Conservation (phyloP, 805 yeast genomes). For the Zygotorulaspora chibaensis region DNA sequence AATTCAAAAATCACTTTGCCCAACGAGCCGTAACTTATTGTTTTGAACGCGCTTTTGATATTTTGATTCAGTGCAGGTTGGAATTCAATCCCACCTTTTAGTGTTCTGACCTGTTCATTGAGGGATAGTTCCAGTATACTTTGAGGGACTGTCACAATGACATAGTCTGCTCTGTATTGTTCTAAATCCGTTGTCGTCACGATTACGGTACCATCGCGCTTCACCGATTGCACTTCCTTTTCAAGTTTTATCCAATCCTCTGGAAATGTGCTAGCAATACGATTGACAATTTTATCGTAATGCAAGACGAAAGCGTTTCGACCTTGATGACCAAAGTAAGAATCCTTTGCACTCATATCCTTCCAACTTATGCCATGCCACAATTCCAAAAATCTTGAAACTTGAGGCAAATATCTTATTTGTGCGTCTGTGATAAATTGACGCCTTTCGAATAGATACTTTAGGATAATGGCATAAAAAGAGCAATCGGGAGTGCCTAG, state of each 20-base stretch:
- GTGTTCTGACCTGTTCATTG: conserved; percentile 6
- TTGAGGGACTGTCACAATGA: conserved; percentile 74
- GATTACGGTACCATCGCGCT: conserved; percentile 26
- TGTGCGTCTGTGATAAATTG: conserved; percentile 50
- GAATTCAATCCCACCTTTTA: conserved; percentile 49
- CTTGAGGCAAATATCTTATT: conserved; percentile 46
- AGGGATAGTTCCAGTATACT: conserved; percentile 51
- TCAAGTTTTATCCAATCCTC: conserved; percentile 37
- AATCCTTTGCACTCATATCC: conserved; percentile 60
- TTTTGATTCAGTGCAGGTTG: conserved; percentile 49
- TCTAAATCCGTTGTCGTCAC: conserved; percentile 37
- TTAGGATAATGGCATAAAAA: conserved; percentile 44
- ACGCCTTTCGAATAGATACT: conserved; percentile 45
- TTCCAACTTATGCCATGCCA: conserved; percentile 80
- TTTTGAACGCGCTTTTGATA: conserved; percentile 42
- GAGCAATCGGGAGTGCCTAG: conserved; percentile 49
- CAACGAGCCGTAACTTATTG: conserved; percentile 58
- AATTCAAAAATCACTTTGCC: conserved; percentile 76
- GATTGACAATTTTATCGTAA: conserved; percentile 49
- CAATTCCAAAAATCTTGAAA: conserved; percentile 57
- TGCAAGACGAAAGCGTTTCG: conserved; percentile 65
- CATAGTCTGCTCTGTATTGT: conserved; percentile 45
- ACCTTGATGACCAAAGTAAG: conserved; percentile 69
- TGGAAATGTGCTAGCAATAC: conserved; percentile 41
- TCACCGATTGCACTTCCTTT: conserved; percentile 39